These are phyloP conservation scores for Populus davidiana DNA, from an alignment of 345 rosid species.

Conservation along the genomic window DNA sequence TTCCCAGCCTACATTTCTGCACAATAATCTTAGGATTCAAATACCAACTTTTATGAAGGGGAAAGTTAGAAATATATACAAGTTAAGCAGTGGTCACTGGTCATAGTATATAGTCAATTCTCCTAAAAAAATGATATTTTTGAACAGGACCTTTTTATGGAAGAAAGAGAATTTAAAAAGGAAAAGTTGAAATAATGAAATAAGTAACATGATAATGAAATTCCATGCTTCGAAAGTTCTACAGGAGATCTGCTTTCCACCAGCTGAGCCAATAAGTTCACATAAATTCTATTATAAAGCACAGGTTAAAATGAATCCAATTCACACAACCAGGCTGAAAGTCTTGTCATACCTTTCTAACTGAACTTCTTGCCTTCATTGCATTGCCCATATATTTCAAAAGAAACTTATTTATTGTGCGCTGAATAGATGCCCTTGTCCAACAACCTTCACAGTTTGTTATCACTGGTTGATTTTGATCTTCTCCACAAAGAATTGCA, in stretches of 20 bases:
- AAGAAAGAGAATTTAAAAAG: background rate
- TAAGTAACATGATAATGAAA: background rate
- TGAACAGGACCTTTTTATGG: background rate
- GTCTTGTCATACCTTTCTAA: conserved; percentile 52
- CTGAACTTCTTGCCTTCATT: conserved; percentile 49
- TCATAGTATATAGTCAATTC: background rate
- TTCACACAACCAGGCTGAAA: background rate
- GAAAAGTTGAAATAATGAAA: background rate
- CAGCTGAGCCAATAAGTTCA: background rate
- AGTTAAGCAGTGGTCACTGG: background rate
- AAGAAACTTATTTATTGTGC: conserved; percentile 53
- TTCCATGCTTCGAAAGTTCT: background rate
- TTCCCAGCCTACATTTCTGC: background rate
- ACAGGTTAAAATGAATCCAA: background rate
- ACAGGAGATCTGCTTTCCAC: background rate
- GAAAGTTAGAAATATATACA: background rate
- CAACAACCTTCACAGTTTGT: conserved; percentile 42
- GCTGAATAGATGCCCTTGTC: conserved; percentile 50
- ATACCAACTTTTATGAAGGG: background rate
- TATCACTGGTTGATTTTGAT: conserved; percentile 31
- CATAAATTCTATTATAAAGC: background rate
- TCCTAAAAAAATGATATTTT: background rate
- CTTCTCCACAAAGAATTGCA: conserved; percentile 40
- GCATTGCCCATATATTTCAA: conserved; percentile 69
- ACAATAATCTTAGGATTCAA: background rate